Conservation (phyloP, 2,329 filamentous ascomycete genomes). For the Neoascochyta sp. region DNA sequence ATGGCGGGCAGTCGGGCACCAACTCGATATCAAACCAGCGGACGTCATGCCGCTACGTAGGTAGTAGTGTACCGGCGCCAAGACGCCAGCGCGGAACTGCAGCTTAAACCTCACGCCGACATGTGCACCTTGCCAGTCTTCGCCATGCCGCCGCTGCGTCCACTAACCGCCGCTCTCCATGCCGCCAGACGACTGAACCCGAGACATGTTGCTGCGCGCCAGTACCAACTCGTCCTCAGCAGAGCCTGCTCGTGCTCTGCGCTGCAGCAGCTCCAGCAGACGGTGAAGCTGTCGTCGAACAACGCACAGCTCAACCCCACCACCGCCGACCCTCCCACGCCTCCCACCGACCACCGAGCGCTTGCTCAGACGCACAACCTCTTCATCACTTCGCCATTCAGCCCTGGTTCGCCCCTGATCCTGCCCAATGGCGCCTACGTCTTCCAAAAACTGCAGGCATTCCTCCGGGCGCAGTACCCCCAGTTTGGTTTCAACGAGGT, state of each 20-base stretch:
- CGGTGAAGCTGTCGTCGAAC: slow-evolving; percentile 17
- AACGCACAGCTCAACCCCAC: slow-evolving; percentile 31
- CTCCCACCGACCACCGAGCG: slow-evolving; percentile 49
- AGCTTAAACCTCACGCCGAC: slow-evolving; percentile 12
- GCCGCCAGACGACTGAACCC: slow-evolving; percentile 9
- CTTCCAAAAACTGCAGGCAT: slow-evolving; percentile 78
- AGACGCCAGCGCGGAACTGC: slow-evolving; percentile 23
- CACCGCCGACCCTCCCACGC: slow-evolving; percentile 32
- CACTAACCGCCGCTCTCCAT: slow-evolving; percentile 14
- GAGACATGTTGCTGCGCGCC: slow-evolving; percentile 1
- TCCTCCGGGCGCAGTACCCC: slow-evolving; percentile 78
- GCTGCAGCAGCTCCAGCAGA: slow-evolving; percentile 22
- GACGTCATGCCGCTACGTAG: no score
- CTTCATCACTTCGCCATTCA: slow-evolving; percentile 75
- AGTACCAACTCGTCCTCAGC: slow-evolving; percentile 10
- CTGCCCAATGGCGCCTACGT: slow-evolving; percentile 76
- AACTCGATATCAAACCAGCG: no score
- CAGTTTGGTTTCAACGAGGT: slow-evolving; percentile 85
- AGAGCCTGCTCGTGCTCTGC: slow-evolving; percentile 37
- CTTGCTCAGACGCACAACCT: slow-evolving; percentile 61
- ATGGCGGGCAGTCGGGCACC: no score
- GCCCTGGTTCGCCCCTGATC: slow-evolving; percentile 81
- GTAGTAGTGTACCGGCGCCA: no score
- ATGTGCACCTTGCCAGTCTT: slow-evolving; percentile 15
- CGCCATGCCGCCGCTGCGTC: slow-evolving; percentile 32